phyloP scores from a whole-genome alignment of 371 early-diverging fungal genomes.

The Funneliformis caledonium region DNA sequence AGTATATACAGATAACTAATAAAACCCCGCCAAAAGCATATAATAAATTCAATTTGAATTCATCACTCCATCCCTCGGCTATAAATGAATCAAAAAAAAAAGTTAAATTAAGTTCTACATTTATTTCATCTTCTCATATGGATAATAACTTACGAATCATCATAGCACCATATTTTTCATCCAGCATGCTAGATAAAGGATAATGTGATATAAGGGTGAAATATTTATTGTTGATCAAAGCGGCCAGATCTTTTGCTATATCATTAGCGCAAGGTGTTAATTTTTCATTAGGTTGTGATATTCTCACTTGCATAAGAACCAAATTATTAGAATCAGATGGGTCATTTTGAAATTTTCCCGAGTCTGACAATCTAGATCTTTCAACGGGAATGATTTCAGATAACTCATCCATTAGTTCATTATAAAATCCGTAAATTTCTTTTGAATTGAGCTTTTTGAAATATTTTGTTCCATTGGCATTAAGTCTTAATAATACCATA shows the following conservation, averaged over 20 bases:
- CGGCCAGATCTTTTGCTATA: neutral
- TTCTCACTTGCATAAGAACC: neutral
- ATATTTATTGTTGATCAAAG: neutral
- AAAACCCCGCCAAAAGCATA: neutral
- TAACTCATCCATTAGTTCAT: neutral
- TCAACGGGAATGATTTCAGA: neutral
- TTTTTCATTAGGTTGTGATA: neutral
- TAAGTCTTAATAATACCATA: neutral
- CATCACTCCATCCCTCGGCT: neutral
- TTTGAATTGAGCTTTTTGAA: neutral
- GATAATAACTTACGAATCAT: neutral
- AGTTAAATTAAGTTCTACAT: too few species aligned
- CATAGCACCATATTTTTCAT: neutral
- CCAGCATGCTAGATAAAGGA: neutral
- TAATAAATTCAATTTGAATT: neutral
- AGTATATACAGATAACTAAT: neutral
- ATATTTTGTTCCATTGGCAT: neutral
- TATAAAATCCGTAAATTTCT: neutral
- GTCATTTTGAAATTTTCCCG: neutral
- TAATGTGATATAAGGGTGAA: neutral
- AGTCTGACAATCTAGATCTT: neutral
- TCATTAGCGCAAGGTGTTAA: neutral
- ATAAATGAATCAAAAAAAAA: neutral
- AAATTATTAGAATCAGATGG: neutral
- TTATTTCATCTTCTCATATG: too few species aligned